These are phyloP conservation scores for Pseudopithomyces chartarum DNA, from an alignment of 2,329 filamentous ascomycete species.

Conservation along the genomic window DNA sequence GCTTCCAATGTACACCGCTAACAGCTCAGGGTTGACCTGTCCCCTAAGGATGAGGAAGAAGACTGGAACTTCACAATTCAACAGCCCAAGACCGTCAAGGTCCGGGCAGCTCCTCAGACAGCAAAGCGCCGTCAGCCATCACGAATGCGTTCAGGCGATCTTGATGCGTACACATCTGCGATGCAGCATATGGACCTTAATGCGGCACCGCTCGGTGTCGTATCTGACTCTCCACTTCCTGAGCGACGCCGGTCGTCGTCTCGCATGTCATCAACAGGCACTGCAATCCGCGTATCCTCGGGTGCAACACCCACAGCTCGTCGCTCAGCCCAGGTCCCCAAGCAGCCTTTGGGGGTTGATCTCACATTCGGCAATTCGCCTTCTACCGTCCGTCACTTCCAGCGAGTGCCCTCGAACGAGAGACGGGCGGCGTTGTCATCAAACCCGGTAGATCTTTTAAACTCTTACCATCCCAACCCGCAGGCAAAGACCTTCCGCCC, in stretches of 20 bases:
- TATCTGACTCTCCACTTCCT: slow-evolving; percentile 43
- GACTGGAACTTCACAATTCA: slow-evolving; percentile 97
- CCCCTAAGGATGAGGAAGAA: slow-evolving; percentile 71
- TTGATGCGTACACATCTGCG: slow-evolving; percentile 38
- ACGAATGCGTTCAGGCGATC: slow-evolving; percentile 49
- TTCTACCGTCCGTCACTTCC: slow-evolving; percentile 90
- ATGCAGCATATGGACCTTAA: slow-evolving; percentile 52
- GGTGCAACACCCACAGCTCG: slow-evolving; percentile 50
- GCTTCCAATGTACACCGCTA: slow-evolving; percentile 11
- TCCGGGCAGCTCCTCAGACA: slow-evolving; percentile 57
- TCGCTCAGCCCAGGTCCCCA: slow-evolving; percentile 52
- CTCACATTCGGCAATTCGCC: slow-evolving; percentile 93
- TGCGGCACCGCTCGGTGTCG: slow-evolving; percentile 47
- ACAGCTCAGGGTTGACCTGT: slow-evolving; percentile 64
- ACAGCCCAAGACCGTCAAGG: slow-evolving; percentile 67
- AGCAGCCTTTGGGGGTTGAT: slow-evolving; percentile 83
- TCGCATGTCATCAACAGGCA: slow-evolving; percentile 46
- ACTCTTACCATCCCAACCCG: slow-evolving; percentile 42
- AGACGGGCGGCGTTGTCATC: slow-evolving; percentile 37
- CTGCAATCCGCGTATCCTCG: slow-evolving; percentile 42
- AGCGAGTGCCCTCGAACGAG: slow-evolving; percentile 75
- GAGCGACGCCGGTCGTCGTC: slow-evolving; percentile 34
- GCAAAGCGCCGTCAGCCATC: slow-evolving; percentile 55
- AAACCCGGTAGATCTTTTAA: slow-evolving; percentile 28
- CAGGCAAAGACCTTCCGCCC: slow-evolving; percentile 44